Evolutionary conservation across 78 protist genomes (phyloP), one percentile per base, ranked within the genome.

Genomic region (Planoprotostelium fungivorum): DNA sequence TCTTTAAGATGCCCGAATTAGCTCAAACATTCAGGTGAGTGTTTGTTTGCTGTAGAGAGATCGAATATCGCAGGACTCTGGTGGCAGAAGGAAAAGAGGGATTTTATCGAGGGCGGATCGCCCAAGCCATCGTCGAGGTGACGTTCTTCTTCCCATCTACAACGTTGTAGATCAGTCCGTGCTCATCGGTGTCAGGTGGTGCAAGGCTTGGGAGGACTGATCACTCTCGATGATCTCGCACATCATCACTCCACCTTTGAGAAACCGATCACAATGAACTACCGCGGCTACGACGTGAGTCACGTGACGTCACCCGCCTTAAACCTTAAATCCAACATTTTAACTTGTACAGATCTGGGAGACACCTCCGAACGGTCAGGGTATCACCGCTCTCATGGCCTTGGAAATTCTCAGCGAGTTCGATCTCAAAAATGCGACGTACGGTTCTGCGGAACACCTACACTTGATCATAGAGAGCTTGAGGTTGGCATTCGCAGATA

Each of bases 331-430:
- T 25, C 5, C 31, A 51, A 16, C 5, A 51, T 51, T 16, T 51
- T 25, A 51, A 29, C 88, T 90, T 0, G 84, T 88, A n/a, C 31
- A 28, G 0, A 88, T 96, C 84, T 89, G 83, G 86, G 98, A 96
- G 91, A 0, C 51, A 1, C 97, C 98, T 0, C 99, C 99, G 0
- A 96, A 95, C 86, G 97, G 97, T 23, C 96, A 95, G 28, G 98
- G 98, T 84, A 0, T 97, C 34, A 88, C 94, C 1, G 98, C 97
- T 10, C 95, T 97, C 29, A 35, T 95, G 29, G 97, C 97, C 0
- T 89, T 97, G 34, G 86, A 90, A 35, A 86, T 94, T 0, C 39
- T 96, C 35, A 63, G 63, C 38, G 90, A 85, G n/a, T 36, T 0
- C 31, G 90, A 90, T 0, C 38, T 89, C 0, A 31, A 9, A 0